These are phyloP conservation scores for Whalleya microplaca DNA, from an alignment of 2,329 filamentous ascomycete species.

Conservation along the genomic window DNA sequence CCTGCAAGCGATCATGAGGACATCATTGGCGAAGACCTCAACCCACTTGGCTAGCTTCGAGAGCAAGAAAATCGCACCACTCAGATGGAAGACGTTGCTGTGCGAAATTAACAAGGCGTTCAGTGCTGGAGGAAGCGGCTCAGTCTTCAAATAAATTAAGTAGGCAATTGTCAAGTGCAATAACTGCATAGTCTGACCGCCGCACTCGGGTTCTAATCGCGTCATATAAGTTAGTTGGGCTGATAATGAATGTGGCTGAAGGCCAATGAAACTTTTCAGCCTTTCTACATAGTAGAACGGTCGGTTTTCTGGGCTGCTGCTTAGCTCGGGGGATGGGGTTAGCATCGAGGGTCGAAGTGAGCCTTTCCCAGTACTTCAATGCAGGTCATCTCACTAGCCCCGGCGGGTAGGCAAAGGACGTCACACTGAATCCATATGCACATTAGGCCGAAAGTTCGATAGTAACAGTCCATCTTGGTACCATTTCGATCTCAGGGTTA, in stretches of 20 bases:
- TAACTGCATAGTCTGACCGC: too few species aligned
- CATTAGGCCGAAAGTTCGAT: constrained; percentile 18
- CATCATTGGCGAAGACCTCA: constrained; percentile 23
- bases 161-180: too few species aligned
- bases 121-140: too few species aligned
- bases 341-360: constrained; percentile 1
- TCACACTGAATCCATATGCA: constrained; percentile 21
- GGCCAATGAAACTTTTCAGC: too few species aligned
- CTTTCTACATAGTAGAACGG: too few species aligned
- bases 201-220: too few species aligned
- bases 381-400: constrained; percentile 37
- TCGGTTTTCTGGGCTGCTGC: constrained; percentile 7
- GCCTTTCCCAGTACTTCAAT: constrained; percentile 19
- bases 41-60: constrained; percentile 24
- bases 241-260: too few species aligned
- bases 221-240: not conserved
- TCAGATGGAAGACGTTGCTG: constrained; percentile 8
- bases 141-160: too few species aligned
- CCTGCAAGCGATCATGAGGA: constrained; percentile 30
- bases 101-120: constrained; percentile 5
- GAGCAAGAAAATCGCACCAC: constrained; percentile 12
- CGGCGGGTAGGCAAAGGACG: constrained; percentile 36
- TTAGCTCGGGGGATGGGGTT: constrained; percentile 22
- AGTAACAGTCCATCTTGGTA: constrained; percentile 23
- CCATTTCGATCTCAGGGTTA: constrained; percentile 8